Percentiles rank a stretch among this genome's conserved stretches.
These are phyloP conservation scores for Babesia bovis DNA, from an alignment of 169 alveolate genomes.

Conservation along the genomic window DNA sequence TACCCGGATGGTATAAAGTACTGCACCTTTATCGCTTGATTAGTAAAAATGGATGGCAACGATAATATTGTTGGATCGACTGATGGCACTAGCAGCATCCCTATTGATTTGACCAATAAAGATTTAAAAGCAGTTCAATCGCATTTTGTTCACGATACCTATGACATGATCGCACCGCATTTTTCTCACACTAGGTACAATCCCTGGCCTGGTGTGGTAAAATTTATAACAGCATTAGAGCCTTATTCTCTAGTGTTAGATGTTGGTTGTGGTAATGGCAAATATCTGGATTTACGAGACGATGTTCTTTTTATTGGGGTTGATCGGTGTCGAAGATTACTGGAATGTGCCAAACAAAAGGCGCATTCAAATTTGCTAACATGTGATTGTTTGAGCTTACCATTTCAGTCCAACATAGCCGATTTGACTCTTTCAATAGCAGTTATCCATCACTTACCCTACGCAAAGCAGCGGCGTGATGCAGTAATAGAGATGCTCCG, in stretches of 20 bases:
- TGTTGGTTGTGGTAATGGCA: slow-evolving; percentile 98
- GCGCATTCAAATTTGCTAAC: slow-evolving; percentile 1
- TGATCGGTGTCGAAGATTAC: slow-evolving; percentile 86
- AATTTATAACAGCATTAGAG: slow-evolving; percentile 82
- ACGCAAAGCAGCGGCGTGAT: slow-evolving; percentile 19
- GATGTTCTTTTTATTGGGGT: slow-evolving; percentile 83
- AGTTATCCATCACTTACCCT: slow-evolving; percentile 54
- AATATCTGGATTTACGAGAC: slow-evolving; percentile 82
- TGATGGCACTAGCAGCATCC: slow-evolving; percentile 35
- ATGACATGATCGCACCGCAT: slow-evolving; percentile 50
- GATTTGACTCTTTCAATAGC: slow-evolving; percentile 60
- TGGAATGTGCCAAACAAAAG: slow-evolving; percentile 75
- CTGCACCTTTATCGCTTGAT: neutral
- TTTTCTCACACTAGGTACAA: slow-evolving; percentile 82
- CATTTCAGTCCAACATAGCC: slow-evolving; percentile 28
- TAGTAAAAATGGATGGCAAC: slow-evolving; percentile 1
- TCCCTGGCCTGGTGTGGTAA: slow-evolving; percentile 95
- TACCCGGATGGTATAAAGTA: slow-evolving; percentile 39
- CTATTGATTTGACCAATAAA: slow-evolving; percentile 5
- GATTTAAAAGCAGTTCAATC: slow-evolving; percentile 20
- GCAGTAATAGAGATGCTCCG: slow-evolving; percentile 53
- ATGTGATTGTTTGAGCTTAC: slow-evolving; percentile 40
- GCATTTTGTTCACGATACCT: slow-evolving; percentile 45
- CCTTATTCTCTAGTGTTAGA: slow-evolving; percentile 88
- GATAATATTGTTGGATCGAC: neutral